Percentiles rank a stretch among this genome's conserved stretches.
Evolutionary conservation across 129 eudicot genomes (phyloP).

Genomic region (Tagetes erecta): DNA sequence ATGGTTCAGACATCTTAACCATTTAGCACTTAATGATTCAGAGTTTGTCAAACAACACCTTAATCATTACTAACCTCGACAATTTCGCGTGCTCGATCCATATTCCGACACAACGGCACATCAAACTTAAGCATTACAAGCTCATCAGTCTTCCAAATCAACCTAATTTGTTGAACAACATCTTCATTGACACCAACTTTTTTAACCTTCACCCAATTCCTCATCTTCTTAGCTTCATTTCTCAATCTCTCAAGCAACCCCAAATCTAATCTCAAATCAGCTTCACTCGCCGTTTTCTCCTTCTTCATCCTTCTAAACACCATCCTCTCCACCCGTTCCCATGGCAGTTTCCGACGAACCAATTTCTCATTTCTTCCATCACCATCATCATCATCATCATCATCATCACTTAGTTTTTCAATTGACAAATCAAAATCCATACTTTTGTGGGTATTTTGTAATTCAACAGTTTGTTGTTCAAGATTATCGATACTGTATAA

Average conservation of each 20-base stretch:
- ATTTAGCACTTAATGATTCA: too few species aligned
- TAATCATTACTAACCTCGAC: slow-evolving; percentile 67
- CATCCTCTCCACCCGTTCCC: slow-evolving; percentile 65
- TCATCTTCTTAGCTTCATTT: slow-evolving; percentile 65
- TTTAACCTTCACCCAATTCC: slow-evolving; percentile 90
- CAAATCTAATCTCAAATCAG: slow-evolving; percentile 67
- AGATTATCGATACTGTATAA: slow-evolving; percentile 66
- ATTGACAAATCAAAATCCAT: slow-evolving; percentile 49
- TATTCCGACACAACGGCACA: slow-evolving; percentile 76
- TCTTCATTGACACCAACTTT: slow-evolving; percentile 79
- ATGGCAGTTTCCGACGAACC: slow-evolving; percentile 62
- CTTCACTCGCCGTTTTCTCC: slow-evolving; percentile 60
- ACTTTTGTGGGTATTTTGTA: slow-evolving; percentile 32
- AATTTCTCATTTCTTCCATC: slow-evolving; percentile 33
- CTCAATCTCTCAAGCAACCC: slow-evolving; percentile 74
- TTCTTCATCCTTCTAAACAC: slow-evolving; percentile 53
- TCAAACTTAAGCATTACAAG: slow-evolving; percentile 88
- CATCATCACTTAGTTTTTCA: slow-evolving; percentile 33
- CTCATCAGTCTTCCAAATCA: slow-evolving; percentile 71
- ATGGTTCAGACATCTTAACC: too few species aligned
- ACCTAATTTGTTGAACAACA: slow-evolving; percentile 67
- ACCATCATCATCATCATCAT: slow-evolving; percentile 22
- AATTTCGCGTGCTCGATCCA: slow-evolving; percentile 95
- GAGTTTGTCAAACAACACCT: too few species aligned
- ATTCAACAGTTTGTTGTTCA: slow-evolving; percentile 35